Conservation (phyloP, 805 yeast species). For the Lipomyces sp. region DNA sequence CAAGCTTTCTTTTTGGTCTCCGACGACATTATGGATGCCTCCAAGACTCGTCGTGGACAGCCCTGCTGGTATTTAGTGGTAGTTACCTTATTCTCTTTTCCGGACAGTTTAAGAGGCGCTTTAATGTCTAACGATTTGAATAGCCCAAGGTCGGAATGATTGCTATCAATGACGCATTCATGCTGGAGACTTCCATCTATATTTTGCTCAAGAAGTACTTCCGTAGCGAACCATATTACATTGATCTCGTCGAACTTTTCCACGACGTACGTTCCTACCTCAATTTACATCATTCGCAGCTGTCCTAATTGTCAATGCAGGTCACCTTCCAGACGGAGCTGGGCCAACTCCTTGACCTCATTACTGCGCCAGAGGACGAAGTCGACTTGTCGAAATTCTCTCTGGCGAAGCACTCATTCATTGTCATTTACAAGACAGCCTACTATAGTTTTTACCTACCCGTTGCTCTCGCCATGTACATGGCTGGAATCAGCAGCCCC, state of each 20-base stretch:
- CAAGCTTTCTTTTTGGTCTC: conserved; percentile 98
- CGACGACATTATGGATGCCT: conserved; percentile 97
- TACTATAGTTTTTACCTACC: conserved; percentile 97
- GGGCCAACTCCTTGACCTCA: conserved; percentile 93
- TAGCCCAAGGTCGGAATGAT: conserved; percentile 78
- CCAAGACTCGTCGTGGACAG: conserved; percentile 97
- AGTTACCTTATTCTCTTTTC: not conserved
- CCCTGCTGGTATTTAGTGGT: conserved; percentile 87
- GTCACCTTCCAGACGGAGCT: conserved; percentile 96
- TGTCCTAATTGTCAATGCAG: conserved; percentile 18
- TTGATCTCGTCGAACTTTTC: conserved; percentile 88
- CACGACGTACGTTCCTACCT: conserved; percentile 60
- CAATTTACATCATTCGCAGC: not conserved
- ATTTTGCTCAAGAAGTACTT: conserved; percentile 86
- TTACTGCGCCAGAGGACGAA: conserved; percentile 95
- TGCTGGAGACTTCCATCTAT: conserved; percentile 95
- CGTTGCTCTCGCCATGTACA: conserved; percentile 93
- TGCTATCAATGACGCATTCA: conserved; percentile 96
- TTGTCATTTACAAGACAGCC: conserved; percentile 96
- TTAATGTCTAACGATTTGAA: conserved; percentile 12
- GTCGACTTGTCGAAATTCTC: conserved; percentile 89
- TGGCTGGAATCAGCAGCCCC: conserved; percentile 76
- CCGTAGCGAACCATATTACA: conserved; percentile 78
- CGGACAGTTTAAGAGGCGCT: not conserved
- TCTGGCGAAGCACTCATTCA: conserved; percentile 87